A percentile compares a stretch with the other conserved stretches of the same genome.
These are phyloP conservation scores for Begonia loranthoides DNA, from an alignment of 306 rosid genomes.

Conservation along the genomic window DNA sequence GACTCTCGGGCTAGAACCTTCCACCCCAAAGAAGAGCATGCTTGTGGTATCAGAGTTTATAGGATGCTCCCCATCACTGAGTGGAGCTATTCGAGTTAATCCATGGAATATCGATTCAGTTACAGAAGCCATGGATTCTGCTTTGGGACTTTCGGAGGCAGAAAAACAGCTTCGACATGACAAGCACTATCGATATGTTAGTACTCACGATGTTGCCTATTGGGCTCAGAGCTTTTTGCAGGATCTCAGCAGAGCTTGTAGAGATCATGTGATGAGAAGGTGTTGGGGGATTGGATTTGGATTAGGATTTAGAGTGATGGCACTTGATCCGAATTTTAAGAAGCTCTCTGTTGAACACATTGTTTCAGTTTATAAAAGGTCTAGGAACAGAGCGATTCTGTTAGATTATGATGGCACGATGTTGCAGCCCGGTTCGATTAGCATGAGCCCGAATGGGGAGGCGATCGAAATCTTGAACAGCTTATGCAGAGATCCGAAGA, in stretches of 20 bases:
- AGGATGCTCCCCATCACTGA: slow-evolving; percentile 84
- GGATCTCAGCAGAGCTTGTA: slow-evolving; percentile 77
- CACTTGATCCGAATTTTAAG: slow-evolving; percentile 75
- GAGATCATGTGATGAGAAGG: slow-evolving; percentile 69
- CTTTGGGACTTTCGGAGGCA: slow-evolving; percentile 38
- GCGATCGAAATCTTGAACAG: slow-evolving; percentile 50
- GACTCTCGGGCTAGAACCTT: slow-evolving; percentile 35
- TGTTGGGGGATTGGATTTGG: slow-evolving; percentile 96
- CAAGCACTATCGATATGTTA: slow-evolving; percentile 77
- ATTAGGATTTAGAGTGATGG: slow-evolving; percentile 76
- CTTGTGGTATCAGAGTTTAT: slow-evolving; percentile 77
- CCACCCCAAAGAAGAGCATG: slow-evolving; percentile 54
- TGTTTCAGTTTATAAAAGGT: slow-evolving; percentile 75
- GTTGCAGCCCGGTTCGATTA: slow-evolving; percentile 53
- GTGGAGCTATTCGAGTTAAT: slow-evolving; percentile 83
- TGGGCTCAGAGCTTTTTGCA: slow-evolving; percentile 89
- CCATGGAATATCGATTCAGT: slow-evolving; percentile 92
- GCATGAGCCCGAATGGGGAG: slow-evolving; percentile 48
- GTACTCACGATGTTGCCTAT: slow-evolving; percentile 82
- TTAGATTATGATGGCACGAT: slow-evolving; percentile 76
- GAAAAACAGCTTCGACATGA: slow-evolving; percentile 82
- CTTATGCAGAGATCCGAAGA: slow-evolving; percentile 59
- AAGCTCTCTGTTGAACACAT: slow-evolving; percentile 75
- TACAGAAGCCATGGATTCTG: slow-evolving; percentile 85
- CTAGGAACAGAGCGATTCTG: slow-evolving; percentile 63